These are phyloP conservation scores for Suhomyces canberraensis DNA, from an alignment of 805 yeast species.

Conservation along the genomic window DNA sequence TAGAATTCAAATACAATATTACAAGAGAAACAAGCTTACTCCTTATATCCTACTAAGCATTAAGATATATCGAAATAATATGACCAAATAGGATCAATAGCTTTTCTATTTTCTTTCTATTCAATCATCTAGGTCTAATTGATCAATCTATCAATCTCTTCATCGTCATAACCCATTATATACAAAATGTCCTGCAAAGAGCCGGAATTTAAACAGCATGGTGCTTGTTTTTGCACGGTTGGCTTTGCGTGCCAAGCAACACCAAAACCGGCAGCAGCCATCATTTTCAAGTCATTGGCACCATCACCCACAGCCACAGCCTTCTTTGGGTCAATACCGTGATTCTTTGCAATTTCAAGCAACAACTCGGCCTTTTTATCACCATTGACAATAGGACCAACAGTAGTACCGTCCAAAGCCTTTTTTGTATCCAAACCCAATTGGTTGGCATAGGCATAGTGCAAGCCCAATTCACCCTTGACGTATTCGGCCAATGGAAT, in stretches of 20 bases:
- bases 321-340: constrained; percentile 45
- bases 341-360: constrained; percentile 54
- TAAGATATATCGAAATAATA: too few species aligned
- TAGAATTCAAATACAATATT: too few species aligned
- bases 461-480: constrained; percentile 62
- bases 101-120: too few species aligned
- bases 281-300: constrained; percentile 92
- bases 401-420: constrained; percentile 68
- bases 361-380: constrained; percentile 74
- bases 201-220: constrained; percentile 73
- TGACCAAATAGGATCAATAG: too few species aligned
- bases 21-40: too few species aligned
- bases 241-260: constrained; percentile 98
- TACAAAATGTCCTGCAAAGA: constrained; percentile 73
- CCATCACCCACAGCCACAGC: constrained; percentile 95
- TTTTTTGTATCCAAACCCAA: constrained; percentile 45
- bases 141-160: constrained; percentile 41
- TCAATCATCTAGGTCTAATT: neutral
- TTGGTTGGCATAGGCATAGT: constrained; percentile 86
- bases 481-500: constrained; percentile 81
- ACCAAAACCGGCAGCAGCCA: constrained; percentile 89
- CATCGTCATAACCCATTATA: constrained; percentile 69
- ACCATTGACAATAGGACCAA: constrained; percentile 86
- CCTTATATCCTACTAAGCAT: too few species aligned
- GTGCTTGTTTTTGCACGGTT: constrained; percentile 79